Percentiles rank a stretch among this genome's conserved stretches.
Evolutionary conservation across 2,329 filamentous ascomycete genomes (phyloP).

Genomic region (Aspergillus sp.): DNA sequence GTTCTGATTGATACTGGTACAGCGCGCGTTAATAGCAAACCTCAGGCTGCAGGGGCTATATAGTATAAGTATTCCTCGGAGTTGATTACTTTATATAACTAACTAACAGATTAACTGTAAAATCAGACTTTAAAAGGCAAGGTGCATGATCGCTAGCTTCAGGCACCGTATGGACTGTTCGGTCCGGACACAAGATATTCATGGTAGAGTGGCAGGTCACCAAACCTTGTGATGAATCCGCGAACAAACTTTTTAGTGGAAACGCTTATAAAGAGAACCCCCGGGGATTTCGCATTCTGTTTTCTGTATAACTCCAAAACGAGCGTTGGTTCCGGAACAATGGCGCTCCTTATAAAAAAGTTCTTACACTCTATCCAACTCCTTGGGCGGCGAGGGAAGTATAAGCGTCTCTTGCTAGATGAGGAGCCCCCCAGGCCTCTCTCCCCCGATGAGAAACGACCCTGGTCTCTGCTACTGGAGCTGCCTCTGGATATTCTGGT

Average conservation of each 20-base stretch:
- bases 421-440: not conserved
- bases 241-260: not conserved
- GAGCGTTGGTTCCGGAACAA: slow-evolving; percentile 33
- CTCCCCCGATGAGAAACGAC: not conserved
- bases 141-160: too few relatives aligned
- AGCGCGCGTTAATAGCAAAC: too few relatives aligned
- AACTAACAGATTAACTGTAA: too few relatives aligned
- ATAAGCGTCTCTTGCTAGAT: not conserved
- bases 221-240: not conserved
- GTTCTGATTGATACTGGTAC: too few relatives aligned
- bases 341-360: not conserved
- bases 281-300: too few relatives aligned
- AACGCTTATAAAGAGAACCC: not conserved
- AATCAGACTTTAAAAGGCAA: too few relatives aligned
- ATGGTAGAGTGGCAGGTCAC: not conserved
- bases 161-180: not conserved
- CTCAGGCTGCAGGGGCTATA: too few relatives aligned
- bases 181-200: not conserved
- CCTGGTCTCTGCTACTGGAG: not conserved
- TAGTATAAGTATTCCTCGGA: too few relatives aligned
- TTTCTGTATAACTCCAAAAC: too few relatives aligned
- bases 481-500: not conserved
- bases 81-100: too few relatives aligned
- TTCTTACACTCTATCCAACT: not conserved
- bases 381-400: not conserved